Evolutionary conservation across 495 filamentous ascomycete species (phyloP).

Genomic region (Penicillium cosmopolitanum): DNA sequence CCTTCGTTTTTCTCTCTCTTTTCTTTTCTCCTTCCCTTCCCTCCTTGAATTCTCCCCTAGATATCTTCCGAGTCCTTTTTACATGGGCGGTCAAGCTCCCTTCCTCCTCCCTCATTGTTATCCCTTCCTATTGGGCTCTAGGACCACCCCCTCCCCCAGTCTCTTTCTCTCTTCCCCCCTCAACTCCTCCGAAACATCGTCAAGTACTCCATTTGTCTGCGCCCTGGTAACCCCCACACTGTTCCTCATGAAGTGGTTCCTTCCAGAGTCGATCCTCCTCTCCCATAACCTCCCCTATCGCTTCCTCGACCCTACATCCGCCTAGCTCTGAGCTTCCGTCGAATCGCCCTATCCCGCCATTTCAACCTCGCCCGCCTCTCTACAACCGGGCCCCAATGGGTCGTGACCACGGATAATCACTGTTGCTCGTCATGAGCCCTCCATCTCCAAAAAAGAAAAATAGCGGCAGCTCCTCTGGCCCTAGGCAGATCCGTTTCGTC

Average conservation of each 20-base stretch:
- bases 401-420: conserved; percentile 43
- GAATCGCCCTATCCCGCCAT: conserved; percentile 6
- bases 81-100: background rate
- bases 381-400: conserved; percentile 39
- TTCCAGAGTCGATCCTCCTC: conserved; percentile 13
- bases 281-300: conserved; percentile 21
- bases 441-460: conserved; percentile 49
- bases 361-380: background rate
- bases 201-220: background rate
- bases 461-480: conserved; percentile 40
- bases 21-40: background rate
- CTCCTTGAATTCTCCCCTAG: background rate
- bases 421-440: conserved; percentile 51
- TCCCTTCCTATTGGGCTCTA: conserved; percentile 28
- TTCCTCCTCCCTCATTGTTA: conserved; percentile 6
- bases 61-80: too few species aligned
- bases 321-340: conserved; percentile 10
- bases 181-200: conserved; percentile 9
- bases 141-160: conserved; percentile 18
- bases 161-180: conserved; percentile 7
- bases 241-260: conserved; percentile 24
- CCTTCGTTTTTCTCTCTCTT: background rate
- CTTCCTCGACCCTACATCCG: conserved; percentile 19
- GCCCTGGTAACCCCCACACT: background rate
- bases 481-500: conserved; percentile 72